Evolutionary conservation across 2,329 filamentous ascomycete genomes (phyloP), one percentile per base, ranked within the genome.

Genomic region (Colletotrichum brevisporum): DNA sequence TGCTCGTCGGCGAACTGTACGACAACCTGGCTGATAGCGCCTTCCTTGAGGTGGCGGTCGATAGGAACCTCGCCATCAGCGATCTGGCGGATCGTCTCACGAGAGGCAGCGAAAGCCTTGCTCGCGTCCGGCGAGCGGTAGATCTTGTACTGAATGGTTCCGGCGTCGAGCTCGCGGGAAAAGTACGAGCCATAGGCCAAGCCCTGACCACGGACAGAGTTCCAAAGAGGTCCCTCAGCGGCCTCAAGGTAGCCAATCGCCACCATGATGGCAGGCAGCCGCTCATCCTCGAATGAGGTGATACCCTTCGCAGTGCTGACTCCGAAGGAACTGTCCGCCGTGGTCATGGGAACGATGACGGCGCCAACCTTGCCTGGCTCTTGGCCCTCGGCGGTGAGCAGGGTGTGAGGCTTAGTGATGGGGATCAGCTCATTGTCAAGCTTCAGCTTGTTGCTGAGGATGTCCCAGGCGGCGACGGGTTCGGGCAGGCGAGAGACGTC

Each of bases 141-240:
- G 50, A 98, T 91, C 63, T 90, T 90, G 82, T 97, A 97, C 70
- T 93, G 91, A 59, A 98, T 83, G 57, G 93, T 89, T 3, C 95
- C 96, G 1, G 90, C 90, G 75, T 96, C 94, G 31, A 93, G 83
- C 76, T 94, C 92, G 53, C 92, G 91, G 52, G 87, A 87, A 76
- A 98, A 97, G 74, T 88, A 90, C 1, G 92, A 91, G 61, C 95
- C 95, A 77, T 99, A 99, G 0, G 96, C 96, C 60, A 98, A 90
- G 52, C 96, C 96, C 51, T 94, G 96, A 64, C 96, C 96, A 54
- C 96, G 94, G 56, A 98, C 93, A 0, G 94, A 94, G 71, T 92
- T 92, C 95, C 96, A 98, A 39, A 99, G 89, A 0, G 96, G 96
- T 0, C 96, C 96, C 80, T 99, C 96, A 18, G 97, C 92, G 1